phyloP scores from a whole-genome alignment of 306 rosid species.

The Ormosia semicastrata region DNA sequence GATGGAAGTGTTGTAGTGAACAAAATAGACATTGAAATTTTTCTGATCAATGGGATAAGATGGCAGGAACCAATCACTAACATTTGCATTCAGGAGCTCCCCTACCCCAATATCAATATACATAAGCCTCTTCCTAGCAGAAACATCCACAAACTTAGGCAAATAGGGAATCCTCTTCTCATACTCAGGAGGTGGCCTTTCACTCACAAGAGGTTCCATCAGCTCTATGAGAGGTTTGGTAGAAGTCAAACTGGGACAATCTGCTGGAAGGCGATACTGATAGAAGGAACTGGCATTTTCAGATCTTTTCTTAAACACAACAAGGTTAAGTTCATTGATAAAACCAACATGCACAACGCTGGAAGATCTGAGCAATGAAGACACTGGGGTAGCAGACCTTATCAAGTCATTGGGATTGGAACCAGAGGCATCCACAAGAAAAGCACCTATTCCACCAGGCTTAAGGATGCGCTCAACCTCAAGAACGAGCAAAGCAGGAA shows the following conservation, averaged over 20 bases:
- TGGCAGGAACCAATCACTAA: constrained; percentile 59
- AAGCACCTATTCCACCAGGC: constrained; percentile 88
- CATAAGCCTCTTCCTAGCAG: constrained; percentile 54
- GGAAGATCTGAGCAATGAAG: constrained; percentile 74
- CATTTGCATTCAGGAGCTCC: constrained; percentile 50
- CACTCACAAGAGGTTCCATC: constrained; percentile 70
- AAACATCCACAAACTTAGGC: constrained; percentile 67
- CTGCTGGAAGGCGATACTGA: constrained; percentile 55
- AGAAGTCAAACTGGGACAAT: constrained; percentile 58
- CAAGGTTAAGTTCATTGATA: constrained; percentile 54
- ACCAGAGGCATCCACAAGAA: constrained; percentile 46
- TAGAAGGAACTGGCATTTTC: constrained; percentile 45
- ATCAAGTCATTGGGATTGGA: constrained; percentile 54
- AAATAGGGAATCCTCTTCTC: constrained; percentile 44
- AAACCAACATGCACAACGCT: constrained; percentile 64
- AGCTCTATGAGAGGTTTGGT: constrained; percentile 58
- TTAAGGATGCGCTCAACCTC: constrained; percentile 91
- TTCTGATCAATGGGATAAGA: constrained; percentile 63
- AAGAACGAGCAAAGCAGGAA: constrained; percentile 71
- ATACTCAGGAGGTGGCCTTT: constrained; percentile 31
- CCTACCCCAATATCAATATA: constrained; percentile 86
- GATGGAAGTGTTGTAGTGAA: constrained; percentile 87
- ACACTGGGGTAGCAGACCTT: constrained; percentile 75
- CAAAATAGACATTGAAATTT: constrained; percentile 74
- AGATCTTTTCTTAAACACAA: constrained; percentile 67